Percentiles rank a stretch among this genome's conserved stretches.
Conservation (phyloP, 306 rosid species). For the Vachellia collinsii region DNA sequence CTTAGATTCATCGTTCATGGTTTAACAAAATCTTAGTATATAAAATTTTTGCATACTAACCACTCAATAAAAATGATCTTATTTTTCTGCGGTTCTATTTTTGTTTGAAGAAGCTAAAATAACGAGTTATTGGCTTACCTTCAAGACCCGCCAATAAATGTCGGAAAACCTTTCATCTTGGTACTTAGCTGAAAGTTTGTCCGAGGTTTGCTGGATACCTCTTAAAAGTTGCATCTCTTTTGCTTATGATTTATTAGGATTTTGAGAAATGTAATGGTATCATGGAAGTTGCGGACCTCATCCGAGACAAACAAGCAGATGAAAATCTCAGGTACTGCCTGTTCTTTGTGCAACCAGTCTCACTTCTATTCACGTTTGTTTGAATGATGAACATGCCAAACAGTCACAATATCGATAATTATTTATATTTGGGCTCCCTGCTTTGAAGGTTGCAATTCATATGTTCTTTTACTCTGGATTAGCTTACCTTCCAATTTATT, state of each 20-base stretch:
- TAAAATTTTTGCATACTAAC: background rate
- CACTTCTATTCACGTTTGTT: constrained; percentile 14
- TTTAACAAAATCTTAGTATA: background rate
- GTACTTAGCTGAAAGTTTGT: constrained; percentile 24
- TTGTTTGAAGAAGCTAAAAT: constrained; percentile 3
- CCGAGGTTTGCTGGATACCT: constrained; percentile 13
- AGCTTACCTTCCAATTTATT: constrained; percentile 26
- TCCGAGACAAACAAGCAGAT: constrained; percentile 83
- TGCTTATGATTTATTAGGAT: constrained; percentile 56
- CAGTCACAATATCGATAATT: constrained; percentile 15
- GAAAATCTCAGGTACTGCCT: constrained; percentile 83
- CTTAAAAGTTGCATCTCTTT: constrained; percentile 14
- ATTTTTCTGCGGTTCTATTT: background rate
- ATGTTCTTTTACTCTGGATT: background rate
- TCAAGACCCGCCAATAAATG: constrained; percentile 22
- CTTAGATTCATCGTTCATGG: background rate
- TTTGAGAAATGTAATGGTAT: constrained; percentile 78
- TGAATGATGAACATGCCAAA: constrained; percentile 1
- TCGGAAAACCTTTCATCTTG: constrained; percentile 11
- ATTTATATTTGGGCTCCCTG: constrained; percentile 5
- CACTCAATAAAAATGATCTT: background rate
- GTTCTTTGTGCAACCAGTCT: constrained; percentile 13
- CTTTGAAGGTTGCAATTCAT: constrained; percentile 11
- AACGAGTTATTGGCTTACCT: constrained; percentile 22
- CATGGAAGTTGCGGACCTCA: constrained; percentile 85